phyloP scores from a whole-genome alignment of 2,329 filamentous ascomycete genomes.

The Diaporthe capsici region DNA sequence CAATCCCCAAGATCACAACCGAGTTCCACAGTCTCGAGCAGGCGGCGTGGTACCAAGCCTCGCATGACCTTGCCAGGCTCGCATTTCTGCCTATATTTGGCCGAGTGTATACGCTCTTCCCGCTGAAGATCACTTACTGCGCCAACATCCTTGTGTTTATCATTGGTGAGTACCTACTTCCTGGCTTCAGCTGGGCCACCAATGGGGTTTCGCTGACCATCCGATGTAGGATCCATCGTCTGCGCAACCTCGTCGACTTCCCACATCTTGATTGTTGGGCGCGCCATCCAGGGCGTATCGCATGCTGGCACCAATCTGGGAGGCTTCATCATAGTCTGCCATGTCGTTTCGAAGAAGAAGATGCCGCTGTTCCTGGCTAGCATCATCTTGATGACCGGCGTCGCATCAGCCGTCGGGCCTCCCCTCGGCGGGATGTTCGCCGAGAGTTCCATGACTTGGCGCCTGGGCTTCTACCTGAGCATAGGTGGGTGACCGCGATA shows the following conservation, averaged over 20 bases:
- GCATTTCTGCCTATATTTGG: slow-evolving; percentile 13
- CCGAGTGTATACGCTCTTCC: not conserved
- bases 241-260: slow-evolving; percentile 1
- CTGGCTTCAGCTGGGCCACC: no score
- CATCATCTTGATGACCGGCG: not conserved
- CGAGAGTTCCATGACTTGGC: slow-evolving; percentile 3
- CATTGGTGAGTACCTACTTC: not conserved
- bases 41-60: slow-evolving; percentile 30
- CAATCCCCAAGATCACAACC: slow-evolving; percentile 33
- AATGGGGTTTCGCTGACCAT: not conserved
- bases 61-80: slow-evolving; percentile 1
- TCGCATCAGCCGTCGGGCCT: not conserved
- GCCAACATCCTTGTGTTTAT: not conserved
- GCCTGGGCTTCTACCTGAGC: not conserved
- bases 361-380: not conserved
- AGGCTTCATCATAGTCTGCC: not conserved
- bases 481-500: not conserved
- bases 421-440: not conserved
- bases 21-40: slow-evolving; percentile 34
- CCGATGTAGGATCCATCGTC: not conserved
- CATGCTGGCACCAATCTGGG: not conserved
- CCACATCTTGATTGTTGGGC: not conserved
- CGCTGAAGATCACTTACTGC: slow-evolving; percentile 10
- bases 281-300: not conserved
- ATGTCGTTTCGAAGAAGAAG: not conserved